Evolutionary conservation across 768 basidiomycete genomes (phyloP), one percentile per base, ranked within the genome.

Genomic region (Kwoniella heveanensis): DNA sequence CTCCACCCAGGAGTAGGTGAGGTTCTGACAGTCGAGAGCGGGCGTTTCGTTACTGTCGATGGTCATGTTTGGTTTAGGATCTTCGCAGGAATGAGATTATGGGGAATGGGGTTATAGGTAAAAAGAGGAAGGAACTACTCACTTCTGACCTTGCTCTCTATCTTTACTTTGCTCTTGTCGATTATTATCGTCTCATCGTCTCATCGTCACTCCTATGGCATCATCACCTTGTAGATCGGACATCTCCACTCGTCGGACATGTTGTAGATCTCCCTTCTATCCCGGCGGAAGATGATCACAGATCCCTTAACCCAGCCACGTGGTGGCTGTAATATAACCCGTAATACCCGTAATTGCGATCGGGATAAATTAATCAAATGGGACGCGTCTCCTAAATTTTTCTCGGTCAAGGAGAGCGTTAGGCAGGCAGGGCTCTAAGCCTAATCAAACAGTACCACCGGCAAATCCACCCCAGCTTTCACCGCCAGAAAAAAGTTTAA

Each of bases 21-120:
- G 64, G 21, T 66, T 55, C 39, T 66, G 63, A 52, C 73, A 74
- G 62, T 74, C 68, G 48, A 74, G 61, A 25, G 70, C 66, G 10
- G 39, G 39, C 15, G 39, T 44, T 9, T 44, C 39, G 39, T 8
- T 44, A 17, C 19, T 44, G 39, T 44, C 15, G 17, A 44, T 19
- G 15, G 39, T 44, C 39, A 44, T 44, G 4, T 44, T 44, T 44
- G 32, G 6, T 36, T 36, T 13, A 36, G 32, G 32, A 36, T 36
- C 7, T 36, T n/a, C n/a, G n/a, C n/a, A n/a, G n/a, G n/a, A n/a
- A n/a, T n/a, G n/a, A n/a, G n/a, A n/a, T n/a, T n/a, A n/a, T n/a
- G n/a, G n/a, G n/a, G n/a, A n/a, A n/a, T n/a, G n/a, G n/a, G n/a
- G n/a, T n/a, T n/a, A n/a, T n/a, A n/a, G n/a, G n/a, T n/a, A n/a